These are phyloP conservation scores for Pittosporum tobira DNA, from an alignment of 129 eudicot genomes.

Conservation along the genomic window DNA sequence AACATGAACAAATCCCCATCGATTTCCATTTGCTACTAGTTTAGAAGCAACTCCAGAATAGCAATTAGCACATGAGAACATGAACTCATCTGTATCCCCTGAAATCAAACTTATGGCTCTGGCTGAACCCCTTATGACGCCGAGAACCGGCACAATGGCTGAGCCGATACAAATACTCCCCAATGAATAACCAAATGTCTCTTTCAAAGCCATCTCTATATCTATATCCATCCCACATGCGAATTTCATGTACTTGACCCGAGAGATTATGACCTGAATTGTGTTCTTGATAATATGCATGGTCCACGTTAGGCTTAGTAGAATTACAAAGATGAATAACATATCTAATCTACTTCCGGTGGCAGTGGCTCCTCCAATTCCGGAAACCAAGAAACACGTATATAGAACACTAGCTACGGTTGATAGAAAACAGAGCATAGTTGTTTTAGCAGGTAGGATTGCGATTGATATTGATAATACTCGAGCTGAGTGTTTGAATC, in stretches of 20 bases:
- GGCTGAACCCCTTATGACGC: conserved; percentile 23
- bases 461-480: conserved; percentile 14
- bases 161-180: conserved; percentile 34
- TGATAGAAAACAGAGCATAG: not conserved
- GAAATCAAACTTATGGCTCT: conserved; percentile 20
- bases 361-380: conserved; percentile 13
- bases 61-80: conserved; percentile 33
- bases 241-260: conserved; percentile 26
- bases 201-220: conserved; percentile 3
- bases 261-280: conserved; percentile 26
- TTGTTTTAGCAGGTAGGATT: conserved; percentile 14
- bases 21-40: conserved; percentile 20
- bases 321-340: conserved; percentile 21
- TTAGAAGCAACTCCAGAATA: conserved; percentile 27
- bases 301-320: conserved; percentile 31
- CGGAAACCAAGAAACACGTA: conserved; percentile 12
- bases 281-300: conserved; percentile 30
- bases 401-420: not conserved
- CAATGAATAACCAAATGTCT: conserved; percentile 9
- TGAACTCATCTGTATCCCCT: conserved; percentile 36
- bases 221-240: conserved; percentile 17
- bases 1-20: conserved; percentile 43
- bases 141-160: conserved; percentile 20
- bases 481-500: conserved; percentile 11
- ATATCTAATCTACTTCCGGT: not conserved